Evolutionary conservation across 805 yeast species (phyloP), one percentile per base, ranked within the genome.

Genomic region (Danielozyma ontarioensis): DNA sequence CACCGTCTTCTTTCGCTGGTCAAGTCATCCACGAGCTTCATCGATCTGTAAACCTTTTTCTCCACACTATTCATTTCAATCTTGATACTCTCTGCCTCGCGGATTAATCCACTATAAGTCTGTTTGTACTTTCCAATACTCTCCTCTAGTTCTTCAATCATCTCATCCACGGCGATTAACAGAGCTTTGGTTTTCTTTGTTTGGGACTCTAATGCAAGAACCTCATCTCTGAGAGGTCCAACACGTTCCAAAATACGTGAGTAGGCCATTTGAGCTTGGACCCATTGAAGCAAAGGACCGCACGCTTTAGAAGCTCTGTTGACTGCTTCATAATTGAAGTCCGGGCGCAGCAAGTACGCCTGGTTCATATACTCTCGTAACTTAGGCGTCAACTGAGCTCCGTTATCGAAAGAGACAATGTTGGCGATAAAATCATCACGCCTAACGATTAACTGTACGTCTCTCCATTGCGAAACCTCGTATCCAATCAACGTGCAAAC

Each of bases 221-320:
- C 83, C 44, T 88, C 95, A 4, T 64, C 64, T 35, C 78, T 63
- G 45, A 90, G 56, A 0, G 97, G 97, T 1, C 76, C 83, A 17
- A 90, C 73, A 32, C 69, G 72, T 24, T 83, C 82, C 28, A 86
- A 59, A 15, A 88, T 82, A 2, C 74, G 50, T 0, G 90, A 74
- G 50, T 82, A 90, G n/a, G 70, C 63, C n/a, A 88, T 65, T 42
- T 90, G 97, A 0, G 97, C 97, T 34, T 71, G 70, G 0, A 88
- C 89, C 97, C 97, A 90, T 40, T 79, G 80, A 13, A 83, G 50
- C 23, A 90, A 61, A 0, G 97, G 97, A 0, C 96, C 97, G 62
- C 97, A 87, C 0, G 97, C 97, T 50, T 84, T 87, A 55, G 95
- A 83, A 4, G 97, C 97, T 25, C 97, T 66, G 46, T 83, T 76